phyloP scores from a whole-genome alignment of 169 alveolate genomes.

The Plasmodium falciparum region DNA sequence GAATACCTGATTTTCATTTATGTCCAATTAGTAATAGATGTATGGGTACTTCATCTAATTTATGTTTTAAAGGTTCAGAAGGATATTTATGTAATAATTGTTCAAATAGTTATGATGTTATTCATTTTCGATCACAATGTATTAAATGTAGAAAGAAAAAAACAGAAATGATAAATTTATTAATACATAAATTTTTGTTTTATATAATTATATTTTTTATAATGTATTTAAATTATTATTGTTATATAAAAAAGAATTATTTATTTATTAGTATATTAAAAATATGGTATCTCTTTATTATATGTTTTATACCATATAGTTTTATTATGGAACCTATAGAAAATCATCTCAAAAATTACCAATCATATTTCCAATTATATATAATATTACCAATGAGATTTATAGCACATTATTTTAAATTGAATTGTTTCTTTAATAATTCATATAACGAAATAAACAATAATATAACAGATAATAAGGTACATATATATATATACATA shows the following conservation, averaged over 20 bases:
- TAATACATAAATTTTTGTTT: conserved; percentile 38
- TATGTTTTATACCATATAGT: conserved; percentile 53
- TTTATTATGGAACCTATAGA: conserved; percentile 39
- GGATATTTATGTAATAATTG: conserved; percentile 86
- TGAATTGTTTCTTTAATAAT: conserved; percentile 56
- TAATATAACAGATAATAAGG: no score
- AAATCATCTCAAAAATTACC: conserved; percentile 10
- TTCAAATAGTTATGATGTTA: conserved; percentile 31
- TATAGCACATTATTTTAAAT: conserved; percentile 35
- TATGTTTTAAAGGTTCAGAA: conserved; percentile 82
- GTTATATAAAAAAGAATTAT: conserved; percentile 70
- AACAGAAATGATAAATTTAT: conserved; percentile 43
- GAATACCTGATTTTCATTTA: conserved; percentile 72
- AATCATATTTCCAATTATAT: conserved; percentile 39
- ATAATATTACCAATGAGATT: conserved; percentile 48
- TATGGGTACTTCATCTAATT: conserved; percentile 45
- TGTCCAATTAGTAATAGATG: conserved; percentile 73
- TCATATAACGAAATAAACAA: conserved; percentile 3
- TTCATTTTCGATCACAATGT: conserved; percentile 60
- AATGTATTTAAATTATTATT: conserved; percentile 67
- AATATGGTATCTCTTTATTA: conserved; percentile 73
- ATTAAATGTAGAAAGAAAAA: conserved; percentile 36
- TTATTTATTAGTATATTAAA: conserved; percentile 67
- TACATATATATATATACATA: conserved; percentile 28
- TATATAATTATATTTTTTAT: conserved; percentile 39